Conservation (phyloP, 108 stramenopile species). For the Nannochloropsis granulata region DNA sequence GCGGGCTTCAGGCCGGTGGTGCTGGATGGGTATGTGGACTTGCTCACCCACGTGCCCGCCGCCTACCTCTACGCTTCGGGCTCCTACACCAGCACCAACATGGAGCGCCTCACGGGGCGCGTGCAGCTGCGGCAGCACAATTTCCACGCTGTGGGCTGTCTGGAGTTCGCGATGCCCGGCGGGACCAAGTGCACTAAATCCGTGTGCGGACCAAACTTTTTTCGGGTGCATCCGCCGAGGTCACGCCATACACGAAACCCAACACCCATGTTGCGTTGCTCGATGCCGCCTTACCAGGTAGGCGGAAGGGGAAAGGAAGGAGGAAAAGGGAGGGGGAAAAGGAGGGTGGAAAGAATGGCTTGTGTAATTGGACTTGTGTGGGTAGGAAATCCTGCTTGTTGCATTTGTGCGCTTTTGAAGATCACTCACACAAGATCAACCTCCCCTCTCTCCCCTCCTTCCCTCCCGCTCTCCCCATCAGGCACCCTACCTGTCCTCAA, state of each 20-base stretch:
- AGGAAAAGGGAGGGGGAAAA: background rate
- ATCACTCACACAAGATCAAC: background rate
- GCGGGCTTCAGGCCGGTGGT: too few relatives aligned
- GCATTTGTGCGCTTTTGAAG: too few relatives aligned
- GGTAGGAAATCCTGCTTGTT: too few relatives aligned
- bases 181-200: too few relatives aligned
- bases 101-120: background rate
- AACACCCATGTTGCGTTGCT: conserved; percentile 49
- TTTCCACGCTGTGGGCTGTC: too few relatives aligned
- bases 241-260: conserved; percentile 5
- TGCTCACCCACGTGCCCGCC: too few relatives aligned
- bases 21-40: too few relatives aligned
- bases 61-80: too few relatives aligned
- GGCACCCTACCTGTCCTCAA: conserved; percentile 65
- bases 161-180: too few relatives aligned
- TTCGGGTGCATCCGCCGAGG: background rate
- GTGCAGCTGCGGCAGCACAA: background rate
- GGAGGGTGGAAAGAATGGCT: too few relatives aligned
- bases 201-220: conserved; percentile 7
- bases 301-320: background rate
- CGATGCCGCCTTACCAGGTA: background rate
- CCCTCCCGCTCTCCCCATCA: conserved; percentile 43
- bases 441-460: background rate
- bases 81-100: background rate
- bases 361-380: too few relatives aligned